A percentile compares a stretch with the other conserved stretches of the same genome.
phyloP scores from a whole-genome alignment of 2,329 filamentous ascomycete genomes.

The Diaporthe velutina region DNA sequence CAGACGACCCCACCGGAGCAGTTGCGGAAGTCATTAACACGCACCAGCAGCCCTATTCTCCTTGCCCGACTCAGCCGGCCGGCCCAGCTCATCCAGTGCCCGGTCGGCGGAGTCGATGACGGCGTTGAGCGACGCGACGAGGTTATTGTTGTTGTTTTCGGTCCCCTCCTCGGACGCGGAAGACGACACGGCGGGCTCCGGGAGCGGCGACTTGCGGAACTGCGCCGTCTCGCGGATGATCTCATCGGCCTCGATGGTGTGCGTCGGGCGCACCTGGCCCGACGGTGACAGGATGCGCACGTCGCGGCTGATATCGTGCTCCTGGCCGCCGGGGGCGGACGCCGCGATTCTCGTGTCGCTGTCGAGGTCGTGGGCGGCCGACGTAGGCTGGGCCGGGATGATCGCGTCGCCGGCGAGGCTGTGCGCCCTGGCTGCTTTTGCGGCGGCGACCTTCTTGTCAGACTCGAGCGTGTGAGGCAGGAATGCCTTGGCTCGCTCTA shows the following conservation, averaged over 20 bases:
- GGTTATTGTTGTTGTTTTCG: background rate
- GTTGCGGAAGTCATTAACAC: background rate
- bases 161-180: constrained; percentile 3
- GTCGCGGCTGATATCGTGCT: constrained; percentile 34
- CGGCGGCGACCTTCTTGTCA: constrained; percentile 28
- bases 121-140: constrained; percentile 18
- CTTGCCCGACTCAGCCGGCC: background rate
- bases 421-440: background rate
- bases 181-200: constrained; percentile 16
- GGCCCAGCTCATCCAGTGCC: constrained; percentile 12
- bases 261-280: constrained; percentile 31
- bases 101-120: constrained; percentile 24
- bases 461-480: constrained; percentile 34
- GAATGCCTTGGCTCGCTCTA: background rate
- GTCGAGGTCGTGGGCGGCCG: constrained; percentile 9
- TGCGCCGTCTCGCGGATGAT: constrained; percentile 26
- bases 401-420: constrained; percentile 15
- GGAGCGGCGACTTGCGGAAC: constrained; percentile 39
- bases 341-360: constrained; percentile 18
- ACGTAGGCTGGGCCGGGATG: background rate
- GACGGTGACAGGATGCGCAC: constrained; percentile 38
- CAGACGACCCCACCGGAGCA: too few relatives aligned
- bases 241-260: constrained; percentile 30
- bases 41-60: constrained; percentile 32
- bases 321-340: background rate